Evolutionary conservation across 371 early-diverging fungal species (phyloP).

Genomic region (Rhizopus microsporus): DNA sequence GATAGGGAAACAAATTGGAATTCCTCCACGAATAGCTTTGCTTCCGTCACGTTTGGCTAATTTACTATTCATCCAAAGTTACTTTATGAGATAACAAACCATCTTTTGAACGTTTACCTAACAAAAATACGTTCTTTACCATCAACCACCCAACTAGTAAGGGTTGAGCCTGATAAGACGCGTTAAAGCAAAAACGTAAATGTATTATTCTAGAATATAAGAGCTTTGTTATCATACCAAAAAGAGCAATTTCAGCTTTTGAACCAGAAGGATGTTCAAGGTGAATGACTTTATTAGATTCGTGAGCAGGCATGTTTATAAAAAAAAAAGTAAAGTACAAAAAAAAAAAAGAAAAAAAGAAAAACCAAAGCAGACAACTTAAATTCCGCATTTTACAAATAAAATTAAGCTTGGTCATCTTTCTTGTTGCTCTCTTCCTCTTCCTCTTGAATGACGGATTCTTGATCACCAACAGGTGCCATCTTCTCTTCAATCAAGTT

Average conservation of each 20-base stretch:
- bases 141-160: conserved; percentile 74
- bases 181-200: conserved; percentile 1
- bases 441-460: conserved; percentile 27
- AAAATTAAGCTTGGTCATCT: conserved; percentile 9
- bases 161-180: conserved; percentile 62
- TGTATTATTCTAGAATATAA: too few relatives aligned
- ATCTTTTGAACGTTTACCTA: conserved; percentile 45
- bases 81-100: neutral
- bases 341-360: conserved; percentile 15
- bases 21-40: conserved; percentile 88
- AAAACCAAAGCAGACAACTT: neutral
- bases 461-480: conserved; percentile 50
- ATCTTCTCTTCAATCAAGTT: conserved; percentile 27
- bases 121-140: conserved; percentile 76
- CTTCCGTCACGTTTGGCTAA: conserved; percentile 75
- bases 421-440: conserved; percentile 19
- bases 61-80: conserved; percentile 36
- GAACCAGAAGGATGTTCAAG: conserved; percentile 55
- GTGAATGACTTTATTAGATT: conserved; percentile 33
- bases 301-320: conserved; percentile 44
- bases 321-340: conserved; percentile 8
- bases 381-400: conserved; percentile 2
- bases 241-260: conserved; percentile 61
- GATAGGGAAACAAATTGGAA: conserved; percentile 82
- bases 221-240: conserved; percentile 39